These are phyloP conservation scores for Diaporthe sp. DNA, from an alignment of 2,329 filamentous ascomycete species.

Conservation along the genomic window DNA sequence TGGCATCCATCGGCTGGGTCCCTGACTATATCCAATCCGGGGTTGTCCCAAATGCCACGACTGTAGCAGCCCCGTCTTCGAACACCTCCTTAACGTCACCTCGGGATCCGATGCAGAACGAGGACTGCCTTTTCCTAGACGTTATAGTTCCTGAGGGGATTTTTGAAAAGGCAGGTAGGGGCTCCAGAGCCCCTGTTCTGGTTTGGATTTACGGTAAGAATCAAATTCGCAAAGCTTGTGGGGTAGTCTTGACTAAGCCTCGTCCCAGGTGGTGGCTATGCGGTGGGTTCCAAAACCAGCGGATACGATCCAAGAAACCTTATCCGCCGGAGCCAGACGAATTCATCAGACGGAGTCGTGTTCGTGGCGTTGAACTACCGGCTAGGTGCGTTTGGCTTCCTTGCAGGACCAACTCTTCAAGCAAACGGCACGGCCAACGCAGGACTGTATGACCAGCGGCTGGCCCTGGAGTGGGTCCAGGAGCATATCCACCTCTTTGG, in stretches of 20 bases:
- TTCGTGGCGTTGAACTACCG: conserved; percentile 62
- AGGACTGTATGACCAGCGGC: conserved; percentile 53
- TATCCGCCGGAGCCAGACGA: not conserved
- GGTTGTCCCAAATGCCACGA: not conserved
- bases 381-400: conserved; percentile 60
- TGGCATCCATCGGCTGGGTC: not conserved
- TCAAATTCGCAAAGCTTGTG: not conserved
- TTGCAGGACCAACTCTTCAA: conserved; percentile 53
- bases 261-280: conserved; percentile 56
- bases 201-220: conserved; percentile 55
- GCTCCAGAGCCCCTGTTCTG: conserved; percentile 59
- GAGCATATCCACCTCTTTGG: conserved; percentile 56
- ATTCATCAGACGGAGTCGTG: conserved; percentile 53
- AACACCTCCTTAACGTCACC: not conserved
- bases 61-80: not conserved
- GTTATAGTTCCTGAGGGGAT: conserved; percentile 52
- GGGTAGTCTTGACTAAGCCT: not conserved
- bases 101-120: conserved; percentile 41
- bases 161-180: not conserved
- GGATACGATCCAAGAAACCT: not conserved
- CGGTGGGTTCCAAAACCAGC: conserved; percentile 55
- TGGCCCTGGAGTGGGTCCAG: conserved; percentile 58
- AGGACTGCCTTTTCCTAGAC: conserved; percentile 66
- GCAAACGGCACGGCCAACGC: conserved; percentile 54
- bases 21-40: not conserved